Percentiles rank a stretch among this genome's conserved stretches.
These are phyloP conservation scores for Epichloe brachyelytri DNA, from an alignment of 2,329 filamentous ascomycete genomes.

Conservation along the genomic window DNA sequence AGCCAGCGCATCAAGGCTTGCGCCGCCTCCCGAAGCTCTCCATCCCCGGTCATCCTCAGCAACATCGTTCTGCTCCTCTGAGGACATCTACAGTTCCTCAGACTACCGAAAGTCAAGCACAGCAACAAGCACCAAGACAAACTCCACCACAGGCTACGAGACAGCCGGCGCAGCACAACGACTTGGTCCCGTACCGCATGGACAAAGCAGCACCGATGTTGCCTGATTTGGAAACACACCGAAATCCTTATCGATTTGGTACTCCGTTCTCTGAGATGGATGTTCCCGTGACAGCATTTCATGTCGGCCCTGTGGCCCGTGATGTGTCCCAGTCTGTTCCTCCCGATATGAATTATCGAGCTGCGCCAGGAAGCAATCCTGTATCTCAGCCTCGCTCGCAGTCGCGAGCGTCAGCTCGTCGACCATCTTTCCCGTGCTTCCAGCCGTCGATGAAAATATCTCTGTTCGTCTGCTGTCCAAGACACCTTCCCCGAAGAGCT, in stretches of 20 bases:
- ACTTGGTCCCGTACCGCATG: conserved; percentile 39
- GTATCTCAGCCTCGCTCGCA: conserved; percentile 31
- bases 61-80: conserved; percentile 14
- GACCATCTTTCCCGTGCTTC: conserved; percentile 57
- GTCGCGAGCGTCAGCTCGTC: conserved; percentile 44
- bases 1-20: conserved; percentile 40
- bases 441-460: conserved; percentile 54
- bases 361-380: conserved; percentile 19
- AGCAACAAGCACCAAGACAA: conserved; percentile 13
- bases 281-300: conserved; percentile 64
- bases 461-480: conserved; percentile 26
- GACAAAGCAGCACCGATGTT: conserved; percentile 36
- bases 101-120: conserved; percentile 12
- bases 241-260: conserved; percentile 58
- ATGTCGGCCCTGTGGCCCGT: conserved; percentile 58
- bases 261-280: conserved; percentile 88
- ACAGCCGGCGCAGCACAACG: conserved; percentile 11
- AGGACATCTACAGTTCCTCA: conserved; percentile 18
- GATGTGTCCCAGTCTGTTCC: conserved; percentile 83
- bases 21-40: conserved; percentile 48
- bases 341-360: conserved; percentile 76
- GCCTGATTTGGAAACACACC: conserved; percentile 43
- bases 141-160: conserved; percentile 10
- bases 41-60: conserved; percentile 33
- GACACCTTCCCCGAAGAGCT: conserved; percentile 20